Conservation (phyloP, 1,284 basidiomycete species). For the Crepidotus sp. region DNA sequence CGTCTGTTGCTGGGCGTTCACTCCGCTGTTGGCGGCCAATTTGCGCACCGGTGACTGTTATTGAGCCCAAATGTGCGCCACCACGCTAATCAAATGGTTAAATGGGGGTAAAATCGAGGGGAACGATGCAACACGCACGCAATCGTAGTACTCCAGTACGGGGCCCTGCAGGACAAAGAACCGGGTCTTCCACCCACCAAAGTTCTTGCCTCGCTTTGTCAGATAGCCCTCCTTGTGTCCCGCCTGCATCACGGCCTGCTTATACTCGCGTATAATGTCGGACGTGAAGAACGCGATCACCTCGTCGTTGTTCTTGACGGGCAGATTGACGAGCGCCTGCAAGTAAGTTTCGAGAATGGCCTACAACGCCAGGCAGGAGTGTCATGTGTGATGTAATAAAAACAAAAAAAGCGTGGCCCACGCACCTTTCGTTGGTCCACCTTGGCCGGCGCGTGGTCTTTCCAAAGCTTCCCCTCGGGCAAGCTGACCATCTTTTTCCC, state of each 20-base stretch:
- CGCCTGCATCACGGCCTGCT: conserved; percentile 65
- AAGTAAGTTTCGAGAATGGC: conserved; percentile 81
- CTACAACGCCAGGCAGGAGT: conserved; percentile 29
- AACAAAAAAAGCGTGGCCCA: conserved; percentile 11
- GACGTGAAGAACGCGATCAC: conserved; percentile 89
- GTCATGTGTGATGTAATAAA: conserved; percentile 3
- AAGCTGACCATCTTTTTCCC: conserved; percentile 73
- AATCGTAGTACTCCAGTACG: conserved; percentile 89
- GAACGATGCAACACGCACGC: conserved; percentile 43
- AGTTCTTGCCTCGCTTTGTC: conserved; percentile 94
- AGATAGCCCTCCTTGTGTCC: conserved; percentile 95
- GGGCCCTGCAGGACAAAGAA: conserved; percentile 89
- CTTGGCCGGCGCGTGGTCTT: conserved; percentile 92
- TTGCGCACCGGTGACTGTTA: conserved; percentile 79
- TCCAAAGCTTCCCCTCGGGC: conserved; percentile 91
- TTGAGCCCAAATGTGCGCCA: conserved; percentile 84
- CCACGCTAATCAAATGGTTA: conserved; percentile 54
- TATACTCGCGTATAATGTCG: conserved; percentile 70
- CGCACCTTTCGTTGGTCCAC: conserved; percentile 89
- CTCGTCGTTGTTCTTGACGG: conserved; percentile 84
- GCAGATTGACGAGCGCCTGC: conserved; percentile 75
- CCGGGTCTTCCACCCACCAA: conserved; percentile 93
- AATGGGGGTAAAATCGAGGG: conserved; percentile 11
- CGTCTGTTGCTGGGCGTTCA: conserved; percentile 48
- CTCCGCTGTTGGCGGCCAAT: conserved; percentile 64